Conservation (phyloP, 2,329 filamentous ascomycete genomes). For the Colletotrichum sp. region DNA sequence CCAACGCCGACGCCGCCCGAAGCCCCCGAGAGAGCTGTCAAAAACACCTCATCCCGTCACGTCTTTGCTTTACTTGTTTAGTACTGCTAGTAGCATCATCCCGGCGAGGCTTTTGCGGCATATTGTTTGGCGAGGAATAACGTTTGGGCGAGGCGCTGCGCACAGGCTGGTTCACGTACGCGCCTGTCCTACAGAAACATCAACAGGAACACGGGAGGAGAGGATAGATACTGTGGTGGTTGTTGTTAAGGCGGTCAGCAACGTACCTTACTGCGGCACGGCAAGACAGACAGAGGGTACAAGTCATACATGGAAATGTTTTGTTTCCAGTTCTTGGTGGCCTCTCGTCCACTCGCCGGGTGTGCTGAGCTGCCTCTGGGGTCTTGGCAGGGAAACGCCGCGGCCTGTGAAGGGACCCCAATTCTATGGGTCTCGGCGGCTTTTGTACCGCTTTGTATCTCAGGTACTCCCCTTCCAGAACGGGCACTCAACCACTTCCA, state of each 20-base stretch:
- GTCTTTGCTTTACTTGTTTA: neutral
- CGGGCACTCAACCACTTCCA: neutral
- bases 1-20: slow-evolving; percentile 10
- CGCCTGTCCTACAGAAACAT: neutral
- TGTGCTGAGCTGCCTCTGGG: neutral
- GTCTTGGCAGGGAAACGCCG: slow-evolving; percentile 11
- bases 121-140: neutral
- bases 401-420: neutral
- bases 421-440: neutral
- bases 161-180: neutral
- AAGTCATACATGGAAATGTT: neutral
- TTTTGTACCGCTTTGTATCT: neutral
- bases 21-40: neutral
- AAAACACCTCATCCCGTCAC: slow-evolving; percentile 1
- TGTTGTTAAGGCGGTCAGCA: neutral
- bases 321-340: neutral
- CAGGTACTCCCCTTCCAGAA: neutral
- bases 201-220: neutral
- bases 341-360: slow-evolving; percentile 4
- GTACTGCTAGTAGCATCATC: neutral
- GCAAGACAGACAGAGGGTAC: neutral
- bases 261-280: neutral
- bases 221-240: neutral
- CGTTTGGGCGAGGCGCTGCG: neutral
- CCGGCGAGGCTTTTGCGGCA: neutral